A percentile compares a stretch with the other conserved stretches of the same genome.
Evolutionary conservation across 1,284 basidiomycete genomes (phyloP).

Genomic region (Gymnopus androsaceus): DNA sequence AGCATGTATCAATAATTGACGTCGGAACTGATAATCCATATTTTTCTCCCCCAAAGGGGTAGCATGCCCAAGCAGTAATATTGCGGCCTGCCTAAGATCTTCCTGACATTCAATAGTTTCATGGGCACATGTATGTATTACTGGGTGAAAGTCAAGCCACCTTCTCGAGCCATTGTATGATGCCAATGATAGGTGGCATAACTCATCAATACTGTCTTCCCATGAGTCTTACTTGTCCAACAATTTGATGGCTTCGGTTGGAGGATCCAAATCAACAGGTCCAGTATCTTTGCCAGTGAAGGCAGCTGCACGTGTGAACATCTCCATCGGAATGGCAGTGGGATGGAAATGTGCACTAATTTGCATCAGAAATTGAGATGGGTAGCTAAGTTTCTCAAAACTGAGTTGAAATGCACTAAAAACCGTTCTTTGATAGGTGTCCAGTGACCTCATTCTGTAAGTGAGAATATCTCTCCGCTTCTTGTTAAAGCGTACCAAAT

Average conservation of each 20-base stretch:
- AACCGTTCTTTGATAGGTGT: too few species aligned
- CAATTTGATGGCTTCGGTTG: background rate
- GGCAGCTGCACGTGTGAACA: background rate
- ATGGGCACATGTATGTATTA: too few species aligned
- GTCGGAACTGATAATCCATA: background rate
- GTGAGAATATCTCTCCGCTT: background rate
- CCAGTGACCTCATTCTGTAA: too few species aligned
- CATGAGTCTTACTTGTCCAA: background rate
- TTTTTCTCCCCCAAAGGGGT: background rate
- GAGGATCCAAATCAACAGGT: background rate
- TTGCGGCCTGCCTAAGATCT: background rate
- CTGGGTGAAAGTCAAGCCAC: too few species aligned
- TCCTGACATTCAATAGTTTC: background rate
- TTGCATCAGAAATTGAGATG: background rate
- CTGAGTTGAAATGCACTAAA: too few species aligned
- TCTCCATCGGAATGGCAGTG: background rate
- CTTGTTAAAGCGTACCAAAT: background rate
- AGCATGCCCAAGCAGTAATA: background rate
- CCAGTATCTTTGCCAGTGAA: background rate
- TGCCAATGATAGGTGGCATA: too few species aligned
- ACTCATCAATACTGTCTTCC: background rate
- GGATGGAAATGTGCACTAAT: slow-evolving; percentile 1
- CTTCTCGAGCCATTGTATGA: too few species aligned
- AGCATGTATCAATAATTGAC: too few species aligned
- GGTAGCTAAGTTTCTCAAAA: too few species aligned